These are phyloP conservation scores for Aureobasidium sp. DNA, from an alignment of 2,329 filamentous ascomycete species.

Conservation along the genomic window DNA sequence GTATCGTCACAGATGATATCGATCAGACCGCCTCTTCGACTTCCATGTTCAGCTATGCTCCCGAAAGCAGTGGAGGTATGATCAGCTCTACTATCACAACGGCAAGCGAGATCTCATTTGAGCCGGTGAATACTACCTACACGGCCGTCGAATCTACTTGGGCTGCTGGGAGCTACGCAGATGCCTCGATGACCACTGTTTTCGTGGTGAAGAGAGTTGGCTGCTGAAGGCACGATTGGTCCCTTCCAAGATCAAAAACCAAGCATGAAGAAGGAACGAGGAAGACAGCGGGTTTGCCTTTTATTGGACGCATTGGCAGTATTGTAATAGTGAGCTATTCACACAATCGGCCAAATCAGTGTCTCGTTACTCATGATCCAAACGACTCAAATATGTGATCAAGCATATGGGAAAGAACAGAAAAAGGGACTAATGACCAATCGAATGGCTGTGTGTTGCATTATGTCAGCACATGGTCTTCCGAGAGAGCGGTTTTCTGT, in stretches of 20 bases:
- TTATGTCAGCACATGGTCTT: too few relatives aligned
- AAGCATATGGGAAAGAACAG: too few relatives aligned
- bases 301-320: too few relatives aligned
- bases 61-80: not conserved
- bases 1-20: not conserved
- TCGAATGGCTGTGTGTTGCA: too few relatives aligned
- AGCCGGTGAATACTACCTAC: not conserved
- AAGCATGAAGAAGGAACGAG: not conserved
- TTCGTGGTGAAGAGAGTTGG: not conserved
- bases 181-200: not conserved
- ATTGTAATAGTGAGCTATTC: too few relatives aligned
- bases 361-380: too few relatives aligned
- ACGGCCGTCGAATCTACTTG: not conserved
- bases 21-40: not conserved
- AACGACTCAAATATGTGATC: too few relatives aligned
- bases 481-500: too few relatives aligned
- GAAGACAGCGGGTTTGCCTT: too few relatives aligned
- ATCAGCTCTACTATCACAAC: not conserved
- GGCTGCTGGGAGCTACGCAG: not conserved
- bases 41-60: not conserved
- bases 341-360: too few relatives aligned
- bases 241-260: not conserved
- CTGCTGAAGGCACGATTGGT: not conserved
- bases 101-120: not conserved
- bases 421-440: too few relatives aligned